Conservation (phyloP, 78 protist genomes). For the Dictyostelium discoideum region dicty_2.7 NC_007088.5:3133001-3133500, state of each 20-base stretch:
- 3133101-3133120: background rate
- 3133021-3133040: conserved; percentile 34
- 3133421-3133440: background rate
- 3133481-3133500: background rate
- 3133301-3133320: background rate
- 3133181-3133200: background rate
- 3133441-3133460: background rate
- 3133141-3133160: background rate
- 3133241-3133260: background rate
- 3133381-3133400: background rate
- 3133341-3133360: background rate
- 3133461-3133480: background rate
- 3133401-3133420: background rate
- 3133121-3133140: background rate
- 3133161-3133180: conserved; percentile 4
- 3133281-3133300: background rate
- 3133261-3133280: background rate
- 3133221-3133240: background rate
- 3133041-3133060: background rate
- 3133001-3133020: background rate
- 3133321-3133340: background rate
- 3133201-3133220: background rate
- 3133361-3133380: background rate
- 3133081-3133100: background rate
- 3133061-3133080: background rate